These are phyloP conservation scores for Eucalyptus tenuipes DNA, from an alignment of 345 rosid species.

Conservation along the genomic window DNA sequence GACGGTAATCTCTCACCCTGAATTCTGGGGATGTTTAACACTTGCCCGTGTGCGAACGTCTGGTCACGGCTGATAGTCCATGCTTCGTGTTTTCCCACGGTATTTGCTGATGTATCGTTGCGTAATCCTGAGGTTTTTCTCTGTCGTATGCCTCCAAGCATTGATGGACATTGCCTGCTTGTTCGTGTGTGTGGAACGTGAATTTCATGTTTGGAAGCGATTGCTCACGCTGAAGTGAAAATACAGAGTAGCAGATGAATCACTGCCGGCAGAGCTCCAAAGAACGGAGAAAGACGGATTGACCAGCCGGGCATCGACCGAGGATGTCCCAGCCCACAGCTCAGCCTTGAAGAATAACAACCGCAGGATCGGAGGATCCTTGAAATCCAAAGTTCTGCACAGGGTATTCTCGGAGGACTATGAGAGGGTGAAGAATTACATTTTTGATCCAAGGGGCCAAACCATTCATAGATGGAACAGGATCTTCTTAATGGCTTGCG, in stretches of 20 bases:
- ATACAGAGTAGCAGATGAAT: background rate
- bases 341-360: background rate
- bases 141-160: background rate
- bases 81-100: background rate
- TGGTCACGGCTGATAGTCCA: background rate
- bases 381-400: background rate
- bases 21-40: background rate
- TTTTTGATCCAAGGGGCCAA: background rate
- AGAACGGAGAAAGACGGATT: background rate
- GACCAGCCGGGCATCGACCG: background rate
- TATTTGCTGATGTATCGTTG: background rate
- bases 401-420: slow-evolving; percentile 4
- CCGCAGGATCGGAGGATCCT: background rate
- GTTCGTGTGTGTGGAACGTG: background rate
- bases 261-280: background rate
- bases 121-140: background rate
- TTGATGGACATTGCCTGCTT: background rate
- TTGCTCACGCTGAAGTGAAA: background rate
- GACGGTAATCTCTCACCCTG: background rate
- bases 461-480: background rate
- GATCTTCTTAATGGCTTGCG: background rate
- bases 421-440: background rate
- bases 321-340: background rate
- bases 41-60: too few species aligned
- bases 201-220: background rate